Conservation (phyloP, 225 moss, liverwort and hornwort species). For the Bryum argenteum region DNA sequence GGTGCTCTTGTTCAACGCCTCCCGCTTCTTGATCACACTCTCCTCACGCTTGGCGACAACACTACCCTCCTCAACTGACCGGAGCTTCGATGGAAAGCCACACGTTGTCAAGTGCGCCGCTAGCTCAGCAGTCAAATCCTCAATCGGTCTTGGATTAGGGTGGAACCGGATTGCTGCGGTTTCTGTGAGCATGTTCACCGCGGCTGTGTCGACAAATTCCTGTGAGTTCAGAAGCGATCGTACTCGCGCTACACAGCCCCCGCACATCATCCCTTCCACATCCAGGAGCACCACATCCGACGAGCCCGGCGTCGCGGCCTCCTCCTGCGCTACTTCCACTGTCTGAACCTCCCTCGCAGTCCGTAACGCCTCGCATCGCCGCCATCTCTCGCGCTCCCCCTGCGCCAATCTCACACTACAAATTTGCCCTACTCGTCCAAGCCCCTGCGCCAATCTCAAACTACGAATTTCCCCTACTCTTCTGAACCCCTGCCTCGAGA, state of each 20-base stretch:
- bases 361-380: slow-evolving; percentile 34
- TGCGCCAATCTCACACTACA: too few species aligned
- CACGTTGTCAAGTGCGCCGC: slow-evolving; percentile 66
- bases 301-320: neutral
- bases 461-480: too few species aligned
- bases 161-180: slow-evolving; percentile 82
- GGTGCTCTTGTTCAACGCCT: slow-evolving; percentile 64
- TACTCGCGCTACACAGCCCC: slow-evolving; percentile 93
- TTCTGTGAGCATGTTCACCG: slow-evolving; percentile 92
- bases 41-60: slow-evolving; percentile 67
- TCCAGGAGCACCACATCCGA: slow-evolving; percentile 70
- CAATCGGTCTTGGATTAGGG: slow-evolving; percentile 20
- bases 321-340: slow-evolving; percentile 32
- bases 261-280: slow-evolving; percentile 99
- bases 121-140: slow-evolving; percentile 54
- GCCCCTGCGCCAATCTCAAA: too few species aligned
- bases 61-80: slow-evolving; percentile 50
- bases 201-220: slow-evolving; percentile 68
- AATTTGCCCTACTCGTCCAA: too few species aligned
- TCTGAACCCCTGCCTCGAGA: too few species aligned
- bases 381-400: neutral
- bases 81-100: slow-evolving; percentile 75
- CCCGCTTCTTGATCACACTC: slow-evolving; percentile 66
- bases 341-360: slow-evolving; percentile 31
- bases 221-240: slow-evolving; percentile 67